phyloP scores from a whole-genome alignment of 2,329 filamentous ascomycete genomes.

The Colletotrichum musae region DNA sequence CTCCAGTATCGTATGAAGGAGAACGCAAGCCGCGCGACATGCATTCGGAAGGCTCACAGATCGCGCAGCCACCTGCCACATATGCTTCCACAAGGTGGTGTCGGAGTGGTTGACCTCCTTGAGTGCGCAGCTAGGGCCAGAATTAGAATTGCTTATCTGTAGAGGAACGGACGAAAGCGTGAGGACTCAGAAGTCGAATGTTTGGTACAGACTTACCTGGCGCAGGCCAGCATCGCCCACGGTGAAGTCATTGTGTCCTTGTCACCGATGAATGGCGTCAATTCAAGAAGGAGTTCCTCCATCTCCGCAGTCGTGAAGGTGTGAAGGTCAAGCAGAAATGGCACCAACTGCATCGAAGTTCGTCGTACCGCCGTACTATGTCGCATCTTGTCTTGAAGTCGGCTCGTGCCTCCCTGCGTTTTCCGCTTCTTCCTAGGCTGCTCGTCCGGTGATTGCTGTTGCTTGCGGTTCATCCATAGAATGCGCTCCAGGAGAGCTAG shows the following conservation, averaged over 20 bases:
- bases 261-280: slow-evolving; percentile 74
- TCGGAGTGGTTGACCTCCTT: slow-evolving; percentile 51
- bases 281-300: slow-evolving; percentile 67
- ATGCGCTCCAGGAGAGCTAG: slow-evolving; percentile 71
- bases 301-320: slow-evolving; percentile 66
- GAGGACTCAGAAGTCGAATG: not conserved
- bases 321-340: slow-evolving; percentile 67
- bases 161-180: not conserved
- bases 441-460: slow-evolving; percentile 50
- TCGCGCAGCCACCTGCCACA: slow-evolving; percentile 82
- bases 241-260: slow-evolving; percentile 77
- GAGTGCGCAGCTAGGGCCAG: slow-evolving; percentile 49
- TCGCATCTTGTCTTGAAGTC: slow-evolving; percentile 64
- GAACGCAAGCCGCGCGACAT: slow-evolving; percentile 82
- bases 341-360: slow-evolving; percentile 70
- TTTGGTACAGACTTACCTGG: slow-evolving; percentile 70
- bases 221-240: slow-evolving; percentile 88
- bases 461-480: slow-evolving; percentile 49
- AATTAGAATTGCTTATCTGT: slow-evolving; percentile 41
- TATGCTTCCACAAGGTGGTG: slow-evolving; percentile 72
- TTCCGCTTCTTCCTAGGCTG: slow-evolving; percentile 69
- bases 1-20: slow-evolving; percentile 79
- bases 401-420: slow-evolving; percentile 57
- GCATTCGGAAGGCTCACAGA: slow-evolving; percentile 78
- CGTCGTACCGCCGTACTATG: slow-evolving; percentile 62